A percentile compares a stretch with the other conserved stretches of the same genome.
Evolutionary conservation across 108 stramenopile genomes (phyloP).

Genomic region (Conticribra weissflogii): DNA sequence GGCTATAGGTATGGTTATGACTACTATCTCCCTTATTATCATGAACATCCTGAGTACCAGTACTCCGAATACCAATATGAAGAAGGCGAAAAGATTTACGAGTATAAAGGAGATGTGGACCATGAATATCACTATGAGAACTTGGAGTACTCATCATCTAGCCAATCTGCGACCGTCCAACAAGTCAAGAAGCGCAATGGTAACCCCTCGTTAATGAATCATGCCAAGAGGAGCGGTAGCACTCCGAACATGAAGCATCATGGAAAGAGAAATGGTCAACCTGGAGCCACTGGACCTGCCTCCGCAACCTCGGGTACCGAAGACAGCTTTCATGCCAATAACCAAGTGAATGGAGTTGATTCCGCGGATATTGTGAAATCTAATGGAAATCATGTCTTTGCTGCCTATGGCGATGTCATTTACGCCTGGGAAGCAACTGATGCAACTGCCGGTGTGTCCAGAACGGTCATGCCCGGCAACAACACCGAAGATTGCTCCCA

Average conservation of each 20-base stretch:
- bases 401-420: slow-evolving; percentile 41
- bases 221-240: not conserved
- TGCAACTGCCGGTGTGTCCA: slow-evolving; percentile 13
- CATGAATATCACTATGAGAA: not conserved
- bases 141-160: not conserved
- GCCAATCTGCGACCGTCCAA: not conserved
- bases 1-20: not conserved
- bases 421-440: slow-evolving; percentile 25
- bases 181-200: not conserved
- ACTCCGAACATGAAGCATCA: not conserved
- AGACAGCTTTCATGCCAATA: slow-evolving; percentile 32
- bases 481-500: slow-evolving; percentile 10
- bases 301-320: too few relatives aligned
- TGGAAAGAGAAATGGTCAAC: not conserved
- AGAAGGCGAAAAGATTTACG: not conserved
- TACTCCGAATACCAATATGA: not conserved
- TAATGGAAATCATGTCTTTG: slow-evolving; percentile 39
- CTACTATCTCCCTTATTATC: not conserved
- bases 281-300: not conserved
- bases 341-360: slow-evolving; percentile 34
- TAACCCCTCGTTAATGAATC: not conserved
- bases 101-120: not conserved
- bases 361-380: slow-evolving; percentile 32
- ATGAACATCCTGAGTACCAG: not conserved
- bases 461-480: slow-evolving; percentile 22